phyloP scores from a whole-genome alignment of 768 basidiomycete genomes.

The Tylopilus sp. region DNA sequence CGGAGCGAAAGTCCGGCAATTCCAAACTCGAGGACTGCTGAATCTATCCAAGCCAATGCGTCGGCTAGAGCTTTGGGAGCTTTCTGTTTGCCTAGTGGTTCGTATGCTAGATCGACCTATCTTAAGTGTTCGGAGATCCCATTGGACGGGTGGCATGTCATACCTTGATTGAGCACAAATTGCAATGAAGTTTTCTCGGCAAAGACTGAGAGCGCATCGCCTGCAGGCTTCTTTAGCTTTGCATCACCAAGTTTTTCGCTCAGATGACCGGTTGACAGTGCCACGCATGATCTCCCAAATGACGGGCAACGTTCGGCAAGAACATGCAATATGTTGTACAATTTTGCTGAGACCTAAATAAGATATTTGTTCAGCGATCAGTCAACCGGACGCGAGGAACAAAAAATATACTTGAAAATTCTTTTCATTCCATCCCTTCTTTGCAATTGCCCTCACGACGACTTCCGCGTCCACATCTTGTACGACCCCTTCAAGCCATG shows the following conservation, averaged over 20 bases:
- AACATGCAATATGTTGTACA: constrained; percentile 72
- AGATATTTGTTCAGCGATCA: constrained; percentile 8
- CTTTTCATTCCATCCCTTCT: constrained; percentile 98
- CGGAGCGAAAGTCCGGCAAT: constrained; percentile 82
- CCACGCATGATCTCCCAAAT: constrained; percentile 83
- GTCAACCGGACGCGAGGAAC: background rate
- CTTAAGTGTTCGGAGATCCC: constrained; percentile 14
- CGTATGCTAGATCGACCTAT: constrained; percentile 62
- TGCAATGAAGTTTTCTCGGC: constrained; percentile 93
- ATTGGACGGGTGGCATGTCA: constrained; percentile 19
- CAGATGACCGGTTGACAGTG: constrained; percentile 76
- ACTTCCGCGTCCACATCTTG: constrained; percentile 81
- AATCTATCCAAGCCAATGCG: constrained; percentile 83
- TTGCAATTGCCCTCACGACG: constrained; percentile 78
- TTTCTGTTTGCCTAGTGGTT: constrained; percentile 91
- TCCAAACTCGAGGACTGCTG: constrained; percentile 86
- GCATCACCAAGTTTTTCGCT: constrained; percentile 94
- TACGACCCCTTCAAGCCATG: constrained; percentile 73
- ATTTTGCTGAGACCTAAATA: constrained; percentile 79
- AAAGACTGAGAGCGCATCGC: constrained; percentile 78
- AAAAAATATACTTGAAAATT: constrained; percentile 82
- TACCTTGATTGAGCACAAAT: constrained; percentile 91
- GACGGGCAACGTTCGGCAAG: constrained; percentile 78
- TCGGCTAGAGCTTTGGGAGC: constrained; percentile 97
- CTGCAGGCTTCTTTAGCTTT: constrained; percentile 95